Evolutionary conservation across 169 alveolate species (phyloP).

Genomic region (Plasmodium adleri): DNA sequence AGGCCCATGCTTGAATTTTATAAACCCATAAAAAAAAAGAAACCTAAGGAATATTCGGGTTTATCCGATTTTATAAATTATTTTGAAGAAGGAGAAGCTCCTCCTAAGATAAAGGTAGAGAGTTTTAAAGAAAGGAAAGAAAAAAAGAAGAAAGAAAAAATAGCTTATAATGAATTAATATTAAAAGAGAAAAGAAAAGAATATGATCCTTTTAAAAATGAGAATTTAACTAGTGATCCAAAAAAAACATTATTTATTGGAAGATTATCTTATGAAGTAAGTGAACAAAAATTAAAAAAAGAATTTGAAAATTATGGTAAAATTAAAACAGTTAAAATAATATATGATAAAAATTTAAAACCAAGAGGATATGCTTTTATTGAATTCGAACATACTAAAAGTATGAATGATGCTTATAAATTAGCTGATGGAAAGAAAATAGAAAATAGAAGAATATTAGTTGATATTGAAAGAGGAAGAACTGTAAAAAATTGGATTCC

Average conservation of each 20-base stretch:
- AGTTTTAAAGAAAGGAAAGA: conserved; percentile 82
- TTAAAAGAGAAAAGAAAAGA: conserved; percentile 61
- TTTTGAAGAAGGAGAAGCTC: conserved; percentile 80
- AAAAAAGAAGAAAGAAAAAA: conserved; percentile 76
- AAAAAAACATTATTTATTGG: conserved; percentile 95
- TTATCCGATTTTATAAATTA: conserved; percentile 76
- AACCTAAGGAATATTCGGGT: conserved; percentile 76
- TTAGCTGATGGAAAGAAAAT: conserved; percentile 94
- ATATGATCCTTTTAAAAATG: conserved; percentile 83
- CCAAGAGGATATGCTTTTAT: conserved; percentile 97
- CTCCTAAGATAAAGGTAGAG: conserved; percentile 82
- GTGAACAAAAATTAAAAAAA: conserved; percentile 91
- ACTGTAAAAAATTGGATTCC: conserved; percentile 96
- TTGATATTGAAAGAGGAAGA: conserved; percentile 97
- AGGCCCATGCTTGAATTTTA: conserved; percentile 84
- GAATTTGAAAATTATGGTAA: conserved; percentile 96
- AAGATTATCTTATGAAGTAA: conserved; percentile 92
- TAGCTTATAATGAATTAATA: conserved; percentile 72
- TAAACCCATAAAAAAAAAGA: conserved; percentile 76
- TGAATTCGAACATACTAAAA: conserved; percentile 94
- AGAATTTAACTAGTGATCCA: conserved; percentile 91
- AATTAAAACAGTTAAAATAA: conserved; percentile 89
- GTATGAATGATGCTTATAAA: conserved; percentile 92
- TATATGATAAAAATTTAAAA: conserved; percentile 90
- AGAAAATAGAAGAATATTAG: conserved; percentile 94